A percentile compares a stretch with the other conserved stretches of the same genome.
These are phyloP conservation scores for Acer saccharum DNA, from an alignment of 345 rosid species.

Conservation along the genomic window DNA sequence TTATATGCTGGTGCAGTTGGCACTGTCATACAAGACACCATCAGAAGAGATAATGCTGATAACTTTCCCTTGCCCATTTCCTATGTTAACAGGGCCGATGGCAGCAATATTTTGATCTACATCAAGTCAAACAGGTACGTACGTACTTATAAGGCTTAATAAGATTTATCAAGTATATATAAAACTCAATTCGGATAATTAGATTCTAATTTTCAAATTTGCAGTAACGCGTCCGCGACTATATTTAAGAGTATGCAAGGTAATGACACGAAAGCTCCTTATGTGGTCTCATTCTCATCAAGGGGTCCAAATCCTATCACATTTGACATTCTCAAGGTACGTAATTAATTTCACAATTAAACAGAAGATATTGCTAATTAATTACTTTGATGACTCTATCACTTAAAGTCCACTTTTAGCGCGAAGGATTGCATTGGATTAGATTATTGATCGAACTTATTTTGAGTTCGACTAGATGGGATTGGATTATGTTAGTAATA, in stretches of 20 bases:
- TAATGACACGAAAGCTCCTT: constrained; percentile 26
- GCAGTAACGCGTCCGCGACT: constrained; percentile 30
- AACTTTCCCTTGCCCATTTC: constrained; percentile 30
- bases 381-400: not conserved
- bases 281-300: constrained; percentile 46
- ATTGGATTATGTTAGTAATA: too few species aligned
- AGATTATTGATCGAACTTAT: too few species aligned
- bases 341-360: not conserved
- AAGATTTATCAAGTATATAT: not conserved
- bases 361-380: not conserved
- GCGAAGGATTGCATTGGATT: too few species aligned
- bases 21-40: constrained; percentile 13
- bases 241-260: constrained; percentile 22
- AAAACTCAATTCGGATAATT: not conserved
- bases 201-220: not conserved
- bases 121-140: constrained; percentile 25
- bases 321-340: constrained; percentile 52
- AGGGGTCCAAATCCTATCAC: constrained; percentile 55
- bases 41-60: not conserved
- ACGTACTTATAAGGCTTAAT: not conserved
- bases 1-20: constrained; percentile 37
- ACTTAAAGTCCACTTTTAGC: too few species aligned
- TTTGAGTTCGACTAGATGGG: too few species aligned
- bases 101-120: constrained; percentile 11
- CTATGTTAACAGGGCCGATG: constrained; percentile 12